A percentile compares a stretch with the other conserved stretches of the same genome.
Conservation (phyloP, 2,329 filamentous ascomycete species). For the Fonsecaea pugnacius region DNA sequence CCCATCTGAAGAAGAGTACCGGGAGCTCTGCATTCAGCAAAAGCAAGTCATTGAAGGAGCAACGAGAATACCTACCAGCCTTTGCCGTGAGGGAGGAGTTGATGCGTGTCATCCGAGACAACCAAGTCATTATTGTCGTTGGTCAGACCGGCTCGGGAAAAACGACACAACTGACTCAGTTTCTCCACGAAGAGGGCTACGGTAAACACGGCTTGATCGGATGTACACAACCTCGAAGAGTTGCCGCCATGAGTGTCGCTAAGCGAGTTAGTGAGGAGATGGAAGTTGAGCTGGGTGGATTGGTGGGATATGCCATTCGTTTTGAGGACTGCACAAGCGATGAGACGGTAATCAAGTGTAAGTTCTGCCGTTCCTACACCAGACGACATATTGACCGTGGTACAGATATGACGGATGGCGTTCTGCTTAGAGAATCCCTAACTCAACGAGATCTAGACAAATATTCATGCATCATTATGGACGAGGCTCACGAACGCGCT, state of each 20-base stretch:
- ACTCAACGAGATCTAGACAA: slow-evolving; percentile 91
- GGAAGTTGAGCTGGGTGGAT: slow-evolving; percentile 84
- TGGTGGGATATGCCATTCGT: slow-evolving; percentile 94
- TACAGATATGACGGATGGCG: slow-evolving; percentile 90
- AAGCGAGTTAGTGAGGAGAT: slow-evolving; percentile 99
- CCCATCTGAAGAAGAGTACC: slow-evolving; percentile 85
- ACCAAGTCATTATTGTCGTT: slow-evolving; percentile 95
- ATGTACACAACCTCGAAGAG: slow-evolving; percentile 94
- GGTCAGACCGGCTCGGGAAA: slow-evolving; percentile 98
- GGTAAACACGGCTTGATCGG: slow-evolving; percentile 86
- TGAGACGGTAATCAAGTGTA: slow-evolving; percentile 89
- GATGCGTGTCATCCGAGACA: slow-evolving; percentile 88
- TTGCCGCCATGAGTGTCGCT: slow-evolving; percentile 96
- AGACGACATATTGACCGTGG: slow-evolving; percentile 25
- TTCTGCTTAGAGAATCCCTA: slow-evolving; percentile 87
- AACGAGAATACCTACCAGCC: slow-evolving; percentile 89
- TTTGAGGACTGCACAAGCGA: slow-evolving; percentile 98
- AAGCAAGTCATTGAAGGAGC: slow-evolving; percentile 86
- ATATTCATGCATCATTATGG: slow-evolving; percentile 99
- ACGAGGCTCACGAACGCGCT: slow-evolving; percentile 95
- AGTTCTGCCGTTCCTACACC: slow-evolving; percentile 35
- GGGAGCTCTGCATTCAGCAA: slow-evolving; percentile 86
- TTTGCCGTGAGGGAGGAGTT: slow-evolving; percentile 96
- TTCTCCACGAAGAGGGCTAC: slow-evolving; percentile 89
- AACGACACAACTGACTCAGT: slow-evolving; percentile 95